A percentile compares a stretch with the other conserved stretches of the same genome.
Conservation (phyloP, 164 flowering plant species). For the Hamamelis virginiana region DNA sequence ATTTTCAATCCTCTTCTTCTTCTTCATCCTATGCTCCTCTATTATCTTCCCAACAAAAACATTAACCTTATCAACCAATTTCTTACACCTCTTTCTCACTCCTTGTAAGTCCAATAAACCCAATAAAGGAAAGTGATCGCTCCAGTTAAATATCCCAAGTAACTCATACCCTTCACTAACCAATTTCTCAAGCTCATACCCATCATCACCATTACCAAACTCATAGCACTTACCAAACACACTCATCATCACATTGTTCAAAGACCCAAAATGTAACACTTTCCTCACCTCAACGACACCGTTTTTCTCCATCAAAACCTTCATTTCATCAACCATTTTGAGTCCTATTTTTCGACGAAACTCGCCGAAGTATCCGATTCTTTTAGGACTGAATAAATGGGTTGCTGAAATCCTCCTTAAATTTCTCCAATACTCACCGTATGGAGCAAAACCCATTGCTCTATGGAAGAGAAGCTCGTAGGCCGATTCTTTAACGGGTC, state of each 20-base stretch:
- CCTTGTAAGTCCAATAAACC: slow-evolving; percentile 56
- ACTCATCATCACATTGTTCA: slow-evolving; percentile 58
- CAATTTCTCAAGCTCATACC: slow-evolving; percentile 32
- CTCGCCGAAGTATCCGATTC: slow-evolving; percentile 29
- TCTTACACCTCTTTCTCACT: slow-evolving; percentile 50
- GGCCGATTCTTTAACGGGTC: slow-evolving; percentile 66
- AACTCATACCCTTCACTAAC: slow-evolving; percentile 71
- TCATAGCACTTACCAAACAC: slow-evolving; percentile 52
- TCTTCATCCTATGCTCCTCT: slow-evolving; percentile 41
- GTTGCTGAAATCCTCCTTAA: slow-evolving; percentile 51
- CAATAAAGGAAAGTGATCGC: slow-evolving; percentile 53
- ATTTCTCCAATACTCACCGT: slow-evolving; percentile 60
- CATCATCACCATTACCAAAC: slow-evolving; percentile 28
- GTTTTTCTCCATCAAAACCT: slow-evolving; percentile 26
- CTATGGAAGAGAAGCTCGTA: slow-evolving; percentile 55
- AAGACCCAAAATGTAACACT: slow-evolving; percentile 46
- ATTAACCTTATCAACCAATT: slow-evolving; percentile 41
- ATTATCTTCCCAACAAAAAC: slow-evolving; percentile 49
- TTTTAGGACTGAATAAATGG: slow-evolving; percentile 49
- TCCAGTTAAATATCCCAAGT: slow-evolving; percentile 64
- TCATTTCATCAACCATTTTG: slow-evolving; percentile 37
- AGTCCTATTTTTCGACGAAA: slow-evolving; percentile 29
- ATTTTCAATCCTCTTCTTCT: slow-evolving; percentile 22
- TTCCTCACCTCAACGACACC: slow-evolving; percentile 39
- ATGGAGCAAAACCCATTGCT: slow-evolving; percentile 70